These are phyloP conservation scores for Cyclocybe aegerita DNA, from an alignment of 768 basidiomycete species.

Conservation along the genomic window DNA sequence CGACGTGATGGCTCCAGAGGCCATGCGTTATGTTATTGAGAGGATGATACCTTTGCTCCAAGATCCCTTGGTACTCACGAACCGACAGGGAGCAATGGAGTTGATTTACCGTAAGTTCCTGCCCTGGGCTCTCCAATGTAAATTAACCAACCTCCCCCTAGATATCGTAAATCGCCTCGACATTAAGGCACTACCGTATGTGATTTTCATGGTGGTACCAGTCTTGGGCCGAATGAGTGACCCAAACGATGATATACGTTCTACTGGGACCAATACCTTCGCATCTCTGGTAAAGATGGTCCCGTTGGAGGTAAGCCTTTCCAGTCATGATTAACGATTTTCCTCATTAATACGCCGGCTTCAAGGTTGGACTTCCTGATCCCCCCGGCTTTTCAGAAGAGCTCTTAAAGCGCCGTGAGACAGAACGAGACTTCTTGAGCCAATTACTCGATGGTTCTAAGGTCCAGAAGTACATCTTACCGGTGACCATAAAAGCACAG, in stretches of 20 bases:
- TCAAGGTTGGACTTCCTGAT: conserved; percentile 92
- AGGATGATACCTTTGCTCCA: conserved; percentile 77
- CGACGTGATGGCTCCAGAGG: conserved; percentile 79
- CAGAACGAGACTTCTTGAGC: conserved; percentile 87
- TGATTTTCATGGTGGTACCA: conserved; percentile 95
- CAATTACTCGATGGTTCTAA: conserved; percentile 95
- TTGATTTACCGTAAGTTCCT: conserved; percentile 79
- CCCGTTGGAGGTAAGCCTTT: conserved; percentile 76
- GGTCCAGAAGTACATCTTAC: conserved; percentile 86
- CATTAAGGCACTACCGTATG: conserved; percentile 92
- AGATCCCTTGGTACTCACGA: conserved; percentile 69
- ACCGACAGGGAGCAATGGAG: conserved; percentile 90
- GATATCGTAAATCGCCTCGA: conserved; percentile 92
- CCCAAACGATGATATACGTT: conserved; percentile 84
- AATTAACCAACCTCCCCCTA: conserved; percentile 27
- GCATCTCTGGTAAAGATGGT: conserved; percentile 98
- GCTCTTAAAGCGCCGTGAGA: conserved; percentile 79
- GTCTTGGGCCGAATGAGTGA: conserved; percentile 98
- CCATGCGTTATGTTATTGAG: conserved; percentile 90
- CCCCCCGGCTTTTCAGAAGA: conserved; percentile 91
- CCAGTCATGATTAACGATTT: background rate
- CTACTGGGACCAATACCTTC: conserved; percentile 96
- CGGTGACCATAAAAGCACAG: conserved; percentile 88
- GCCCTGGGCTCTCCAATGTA: conserved; percentile 11
- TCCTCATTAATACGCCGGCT: background rate